Conservation (phyloP, 2,329 filamentous ascomycete genomes). For the Colletotrichum cereale region DNA sequence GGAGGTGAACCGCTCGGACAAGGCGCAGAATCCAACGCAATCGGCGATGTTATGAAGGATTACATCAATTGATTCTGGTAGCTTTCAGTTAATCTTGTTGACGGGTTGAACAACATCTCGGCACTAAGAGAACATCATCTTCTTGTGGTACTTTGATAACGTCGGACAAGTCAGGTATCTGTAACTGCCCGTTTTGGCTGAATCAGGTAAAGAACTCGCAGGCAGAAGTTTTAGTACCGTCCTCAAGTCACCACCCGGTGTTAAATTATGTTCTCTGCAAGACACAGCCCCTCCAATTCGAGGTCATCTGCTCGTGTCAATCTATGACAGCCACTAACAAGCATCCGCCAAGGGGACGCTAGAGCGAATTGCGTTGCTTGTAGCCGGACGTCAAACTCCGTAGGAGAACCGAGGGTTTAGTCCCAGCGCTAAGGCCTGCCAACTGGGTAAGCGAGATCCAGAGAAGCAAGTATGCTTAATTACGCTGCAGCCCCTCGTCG, state of each 20-base stretch:
- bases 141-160: too few species aligned
- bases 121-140: too few species aligned
- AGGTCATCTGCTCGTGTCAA: constrained; percentile 14
- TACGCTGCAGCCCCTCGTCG: neutral
- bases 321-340: constrained; percentile 19
- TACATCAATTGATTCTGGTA: constrained; percentile 1
- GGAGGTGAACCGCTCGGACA: constrained; percentile 7
- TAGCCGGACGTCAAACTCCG: constrained; percentile 4
- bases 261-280: too few species aligned
- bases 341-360: constrained; percentile 16
- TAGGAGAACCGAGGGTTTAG: neutral
- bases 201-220: neutral
- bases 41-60: constrained; percentile 32
- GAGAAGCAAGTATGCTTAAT: neutral
- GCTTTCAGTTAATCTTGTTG: neutral
- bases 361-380: constrained; percentile 7
- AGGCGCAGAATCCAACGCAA: constrained; percentile 5
- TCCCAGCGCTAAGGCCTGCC: constrained; percentile 4
- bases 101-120: neutral
- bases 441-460: neutral
- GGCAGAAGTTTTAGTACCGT: neutral
- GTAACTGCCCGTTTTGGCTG: too few species aligned
- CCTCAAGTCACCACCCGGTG: neutral
- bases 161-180: neutral
- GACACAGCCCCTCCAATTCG: neutral